These are phyloP conservation scores for Sarocladium kiliense DNA, from an alignment of 2,329 filamentous ascomycete genomes.

Conservation along the genomic window DNA sequence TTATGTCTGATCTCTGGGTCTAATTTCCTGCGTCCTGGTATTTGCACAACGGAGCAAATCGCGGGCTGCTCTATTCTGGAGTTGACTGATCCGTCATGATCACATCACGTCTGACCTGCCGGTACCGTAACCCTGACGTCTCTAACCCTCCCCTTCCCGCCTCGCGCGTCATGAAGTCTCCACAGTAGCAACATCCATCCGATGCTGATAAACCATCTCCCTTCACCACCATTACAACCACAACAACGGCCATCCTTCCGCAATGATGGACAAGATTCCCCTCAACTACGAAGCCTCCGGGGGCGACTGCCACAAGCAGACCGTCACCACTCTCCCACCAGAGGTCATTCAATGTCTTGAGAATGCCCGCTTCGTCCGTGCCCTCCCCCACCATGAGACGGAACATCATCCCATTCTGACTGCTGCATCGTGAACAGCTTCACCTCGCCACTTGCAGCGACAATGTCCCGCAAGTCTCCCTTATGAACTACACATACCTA, in stretches of 20 bases:
- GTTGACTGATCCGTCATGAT: too few species aligned
- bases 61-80: too few species aligned
- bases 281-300: constrained; percentile 72
- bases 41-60: too few species aligned
- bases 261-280: constrained; percentile 57
- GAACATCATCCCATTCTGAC: constrained; percentile 11
- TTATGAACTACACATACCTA: constrained; percentile 99
- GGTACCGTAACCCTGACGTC: constrained; percentile 1
- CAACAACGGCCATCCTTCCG: background rate
- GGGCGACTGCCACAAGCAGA: constrained; percentile 65
- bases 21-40: too few species aligned
- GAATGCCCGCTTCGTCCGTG: constrained; percentile 85
- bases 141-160: background rate
- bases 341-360: constrained; percentile 89
- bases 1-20: too few species aligned
- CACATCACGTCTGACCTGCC: too few species aligned
- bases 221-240: background rate
- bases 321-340: constrained; percentile 64
- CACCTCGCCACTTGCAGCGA: constrained; percentile 88
- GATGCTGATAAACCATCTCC: background rate
- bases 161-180: constrained; percentile 1
- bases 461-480: constrained; percentile 82
- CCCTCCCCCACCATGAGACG: constrained; percentile 13
- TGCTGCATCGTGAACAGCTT: constrained; percentile 51
- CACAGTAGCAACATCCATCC: background rate